Evolutionary conservation across 2,329 filamentous ascomycete species (phyloP).

Genomic region (Claviceps pusilla): DNA sequence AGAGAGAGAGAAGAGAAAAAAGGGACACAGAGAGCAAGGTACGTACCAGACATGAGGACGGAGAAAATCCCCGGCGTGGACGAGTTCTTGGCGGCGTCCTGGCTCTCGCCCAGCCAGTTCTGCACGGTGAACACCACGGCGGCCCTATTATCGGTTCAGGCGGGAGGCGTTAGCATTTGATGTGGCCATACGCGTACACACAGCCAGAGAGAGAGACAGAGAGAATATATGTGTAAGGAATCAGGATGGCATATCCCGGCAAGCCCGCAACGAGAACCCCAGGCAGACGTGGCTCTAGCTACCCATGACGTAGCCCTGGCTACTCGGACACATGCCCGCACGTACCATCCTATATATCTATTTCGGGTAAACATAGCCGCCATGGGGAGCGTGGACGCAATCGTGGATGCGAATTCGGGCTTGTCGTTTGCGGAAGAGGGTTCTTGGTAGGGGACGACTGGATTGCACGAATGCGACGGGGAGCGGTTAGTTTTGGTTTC

Average conservation of each 20-base stretch:
- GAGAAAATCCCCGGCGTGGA: conserved; percentile 56
- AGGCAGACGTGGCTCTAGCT: too few relatives aligned
- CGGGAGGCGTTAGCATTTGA: too few relatives aligned
- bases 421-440: conserved; percentile 48
- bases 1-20: not conserved
- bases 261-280: too few relatives aligned
- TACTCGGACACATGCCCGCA: conserved; percentile 2
- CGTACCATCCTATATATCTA: conserved; percentile 56
- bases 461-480: too few relatives aligned
- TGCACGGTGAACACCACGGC: conserved; percentile 61
- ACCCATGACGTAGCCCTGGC: too few relatives aligned
- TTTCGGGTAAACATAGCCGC: conserved; percentile 89
- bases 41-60: conserved; percentile 59
- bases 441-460: conserved; percentile 84
- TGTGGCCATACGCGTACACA: too few relatives aligned
- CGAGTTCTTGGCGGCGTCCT: conserved; percentile 47
- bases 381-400: conserved; percentile 77
- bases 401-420: conserved; percentile 56
- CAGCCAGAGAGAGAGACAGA: too few relatives aligned
- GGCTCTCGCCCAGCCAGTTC: conserved; percentile 63
- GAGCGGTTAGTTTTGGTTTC: too few relatives aligned
- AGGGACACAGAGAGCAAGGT: conserved; percentile 11
- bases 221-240: too few relatives aligned
- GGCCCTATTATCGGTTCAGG: conserved; percentile 32
- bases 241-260: too few relatives aligned